Evolutionary conservation across 164 flowering plant genomes (phyloP).

Genomic region (Buxus sempervirens): DNA sequence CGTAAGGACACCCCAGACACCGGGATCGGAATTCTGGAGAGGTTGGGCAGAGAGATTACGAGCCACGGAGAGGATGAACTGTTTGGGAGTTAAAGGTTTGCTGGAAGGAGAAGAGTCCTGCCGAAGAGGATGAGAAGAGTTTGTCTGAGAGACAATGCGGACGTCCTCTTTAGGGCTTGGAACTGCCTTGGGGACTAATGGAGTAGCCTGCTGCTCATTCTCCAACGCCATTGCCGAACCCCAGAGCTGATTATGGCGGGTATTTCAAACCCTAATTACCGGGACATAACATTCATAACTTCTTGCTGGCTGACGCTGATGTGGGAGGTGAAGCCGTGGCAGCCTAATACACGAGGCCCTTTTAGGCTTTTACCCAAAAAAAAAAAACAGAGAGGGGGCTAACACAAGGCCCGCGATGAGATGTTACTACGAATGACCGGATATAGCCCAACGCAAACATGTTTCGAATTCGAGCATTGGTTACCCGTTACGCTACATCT

Average conservation of each 20-base stretch:
- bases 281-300: no score
- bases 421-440: no score
- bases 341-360: no score
- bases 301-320: no score
- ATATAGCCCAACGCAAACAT: no score
- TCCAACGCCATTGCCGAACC: constrained; percentile 17
- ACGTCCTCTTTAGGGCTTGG: constrained; percentile 12
- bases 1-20: constrained; percentile 94
- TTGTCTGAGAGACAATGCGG: constrained; percentile 6
- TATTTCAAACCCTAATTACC: constrained; percentile 15
- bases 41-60: constrained; percentile 62
- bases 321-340: no score
- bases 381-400: no score
- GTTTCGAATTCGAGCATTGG: no score
- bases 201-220: constrained; percentile 9
- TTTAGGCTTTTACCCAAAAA: no score
- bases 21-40: constrained; percentile 56
- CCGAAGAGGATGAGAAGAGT: constrained; percentile 7
- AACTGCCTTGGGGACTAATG: constrained; percentile 2
- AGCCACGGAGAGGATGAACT: constrained; percentile 55
- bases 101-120: constrained; percentile 19
- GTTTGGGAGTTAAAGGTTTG: constrained; percentile 22
- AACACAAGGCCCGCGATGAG: no score
- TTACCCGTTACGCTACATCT: no score
- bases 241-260: constrained; percentile 9